Conservation (phyloP, 2,329 filamentous ascomycete species). For the Laburnicola sp. region DNA sequence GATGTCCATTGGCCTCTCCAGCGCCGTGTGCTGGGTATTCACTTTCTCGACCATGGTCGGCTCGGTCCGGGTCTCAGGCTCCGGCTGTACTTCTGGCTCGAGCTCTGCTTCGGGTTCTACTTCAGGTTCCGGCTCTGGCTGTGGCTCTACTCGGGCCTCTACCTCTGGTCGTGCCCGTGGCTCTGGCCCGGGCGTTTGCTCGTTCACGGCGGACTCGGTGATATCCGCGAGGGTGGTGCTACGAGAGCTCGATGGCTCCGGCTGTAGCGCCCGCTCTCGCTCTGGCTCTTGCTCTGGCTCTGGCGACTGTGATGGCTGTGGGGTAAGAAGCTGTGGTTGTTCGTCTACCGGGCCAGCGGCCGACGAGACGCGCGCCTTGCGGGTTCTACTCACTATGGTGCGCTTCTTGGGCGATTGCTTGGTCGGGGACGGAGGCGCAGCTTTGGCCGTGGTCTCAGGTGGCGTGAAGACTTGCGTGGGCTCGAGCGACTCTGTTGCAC, state of each 20-base stretch:
- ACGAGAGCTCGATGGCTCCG: conserved; percentile 28
- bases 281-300: conserved; percentile 34
- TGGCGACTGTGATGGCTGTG: conserved; percentile 60
- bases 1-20: conserved; percentile 93
- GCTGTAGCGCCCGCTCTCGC: conserved; percentile 49
- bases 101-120: too few relatives aligned
- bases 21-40: conserved; percentile 72
- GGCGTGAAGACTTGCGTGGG: conserved; percentile 64
- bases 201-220: conserved; percentile 68
- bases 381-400: conserved; percentile 58
- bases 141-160: too few relatives aligned
- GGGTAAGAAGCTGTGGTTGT: conserved; percentile 50
- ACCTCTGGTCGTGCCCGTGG: too few relatives aligned
- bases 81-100: too few relatives aligned
- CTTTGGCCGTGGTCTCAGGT: conserved; percentile 59
- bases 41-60: conserved; percentile 64
- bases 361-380: conserved; percentile 49
- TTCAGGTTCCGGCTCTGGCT: too few relatives aligned
- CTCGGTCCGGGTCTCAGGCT: conserved; percentile 6
- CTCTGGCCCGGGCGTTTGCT: conserved; percentile 53
- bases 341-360: conserved; percentile 44
- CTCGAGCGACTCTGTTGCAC: conserved; percentile 55
- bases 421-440: conserved; percentile 39
- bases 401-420: conserved; percentile 65
- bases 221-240: conserved; percentile 71